Conservation (phyloP, 2,329 filamentous ascomycete species). For the Fusarium duplospermum region DNA sequence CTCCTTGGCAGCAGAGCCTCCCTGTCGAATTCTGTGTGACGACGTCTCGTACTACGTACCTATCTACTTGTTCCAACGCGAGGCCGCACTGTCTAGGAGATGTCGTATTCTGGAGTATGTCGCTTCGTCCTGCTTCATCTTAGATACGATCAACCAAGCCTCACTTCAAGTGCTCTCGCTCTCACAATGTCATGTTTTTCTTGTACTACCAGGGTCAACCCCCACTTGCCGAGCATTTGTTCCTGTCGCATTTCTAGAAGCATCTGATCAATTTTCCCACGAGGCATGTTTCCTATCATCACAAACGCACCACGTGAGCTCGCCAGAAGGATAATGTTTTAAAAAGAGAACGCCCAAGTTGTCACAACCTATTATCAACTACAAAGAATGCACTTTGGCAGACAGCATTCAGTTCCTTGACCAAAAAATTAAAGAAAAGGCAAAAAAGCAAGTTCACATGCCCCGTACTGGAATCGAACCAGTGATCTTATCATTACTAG, state of each 20-base stretch:
- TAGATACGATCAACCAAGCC: background rate
- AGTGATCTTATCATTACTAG: constrained; percentile 52
- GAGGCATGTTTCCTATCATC: background rate
- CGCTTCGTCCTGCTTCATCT: background rate
- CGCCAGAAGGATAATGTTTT: background rate
- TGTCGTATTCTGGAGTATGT: background rate
- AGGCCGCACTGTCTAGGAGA: background rate
- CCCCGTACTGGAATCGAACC: constrained; percentile 51
- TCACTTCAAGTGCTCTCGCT: background rate
- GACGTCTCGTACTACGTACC: background rate
- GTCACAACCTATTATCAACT: background rate
- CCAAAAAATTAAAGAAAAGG: background rate
- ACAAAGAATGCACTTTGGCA: too few relatives aligned
- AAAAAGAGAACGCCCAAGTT: background rate
- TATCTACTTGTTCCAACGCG: background rate
- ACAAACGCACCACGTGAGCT: background rate
- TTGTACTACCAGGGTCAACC: background rate
- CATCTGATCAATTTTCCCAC: background rate
- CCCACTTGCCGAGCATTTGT: background rate
- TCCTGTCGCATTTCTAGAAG: background rate
- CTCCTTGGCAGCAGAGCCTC: background rate
- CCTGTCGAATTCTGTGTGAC: background rate
- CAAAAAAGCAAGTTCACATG: constrained; percentile 22
- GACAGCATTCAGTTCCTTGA: background rate
- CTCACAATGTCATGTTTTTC: background rate